Conservation (phyloP, 2,329 filamentous ascomycete species). For the Nemania bipapillata region DNA sequence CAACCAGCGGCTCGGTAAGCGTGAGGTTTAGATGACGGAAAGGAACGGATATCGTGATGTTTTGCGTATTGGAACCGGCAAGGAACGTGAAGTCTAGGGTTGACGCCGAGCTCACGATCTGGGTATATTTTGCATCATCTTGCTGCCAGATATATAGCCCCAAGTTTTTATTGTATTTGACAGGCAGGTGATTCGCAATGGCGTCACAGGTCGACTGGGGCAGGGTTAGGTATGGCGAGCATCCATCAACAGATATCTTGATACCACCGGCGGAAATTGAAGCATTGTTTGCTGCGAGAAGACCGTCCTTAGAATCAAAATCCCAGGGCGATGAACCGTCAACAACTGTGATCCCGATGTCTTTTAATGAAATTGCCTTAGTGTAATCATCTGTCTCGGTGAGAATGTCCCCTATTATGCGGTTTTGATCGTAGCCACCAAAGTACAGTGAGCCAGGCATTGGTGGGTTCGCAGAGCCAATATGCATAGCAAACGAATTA, state of each 20-base stretch:
- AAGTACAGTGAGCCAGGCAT: conserved; percentile 54
- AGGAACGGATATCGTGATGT: conserved; percentile 58
- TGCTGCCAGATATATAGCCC: conserved; percentile 58
- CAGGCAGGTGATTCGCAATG: conserved; percentile 53
- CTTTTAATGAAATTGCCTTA: conserved; percentile 50
- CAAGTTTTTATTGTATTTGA: conserved; percentile 52
- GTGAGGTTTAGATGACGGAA: conserved; percentile 56
- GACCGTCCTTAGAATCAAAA: conserved; percentile 48
- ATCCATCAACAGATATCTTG: conserved; percentile 51
- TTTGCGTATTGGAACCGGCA: conserved; percentile 47
- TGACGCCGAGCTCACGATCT: conserved; percentile 56
- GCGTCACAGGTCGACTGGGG: conserved; percentile 56
- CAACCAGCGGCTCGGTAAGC: conserved; percentile 53
- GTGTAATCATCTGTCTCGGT: conserved; percentile 42
- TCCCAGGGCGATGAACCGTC: conserved; percentile 55
- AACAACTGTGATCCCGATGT: conserved; percentile 57
- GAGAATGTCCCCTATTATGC: conserved; percentile 53
- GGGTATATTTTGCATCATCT: conserved; percentile 49
- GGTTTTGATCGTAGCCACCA: conserved; percentile 57
- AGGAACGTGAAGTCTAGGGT: conserved; percentile 56
- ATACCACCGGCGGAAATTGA: conserved; percentile 47
- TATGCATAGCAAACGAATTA: conserved; percentile 58
- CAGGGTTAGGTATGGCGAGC: conserved; percentile 56
- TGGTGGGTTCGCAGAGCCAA: conserved; percentile 52
- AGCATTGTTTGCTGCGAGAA: conserved; percentile 47